Percentiles rank a stretch among this genome's conserved stretches.
Conservation (phyloP, 306 rosid species). For the Cajanus cajan region DNA sequence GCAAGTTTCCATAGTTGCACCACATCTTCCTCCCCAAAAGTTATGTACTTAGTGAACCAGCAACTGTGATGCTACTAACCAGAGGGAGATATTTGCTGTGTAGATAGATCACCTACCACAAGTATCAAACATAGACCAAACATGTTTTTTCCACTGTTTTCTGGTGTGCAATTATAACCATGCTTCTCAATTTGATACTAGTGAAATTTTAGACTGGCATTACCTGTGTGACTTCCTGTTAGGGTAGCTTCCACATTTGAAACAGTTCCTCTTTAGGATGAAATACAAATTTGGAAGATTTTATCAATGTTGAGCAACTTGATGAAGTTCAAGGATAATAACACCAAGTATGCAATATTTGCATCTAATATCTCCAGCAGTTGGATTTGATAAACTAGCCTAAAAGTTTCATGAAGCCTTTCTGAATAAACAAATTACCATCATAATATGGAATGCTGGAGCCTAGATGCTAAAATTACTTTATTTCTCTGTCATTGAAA, state of each 20-base stretch:
- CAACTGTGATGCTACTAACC: neutral
- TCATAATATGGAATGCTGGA: neutral
- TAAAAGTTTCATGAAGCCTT: neutral
- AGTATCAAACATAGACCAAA: neutral
- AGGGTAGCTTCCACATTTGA: neutral
- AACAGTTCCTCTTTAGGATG: neutral
- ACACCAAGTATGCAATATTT: neutral
- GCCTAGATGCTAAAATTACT: conserved; percentile 7
- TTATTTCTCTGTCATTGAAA: neutral
- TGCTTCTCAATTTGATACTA: neutral
- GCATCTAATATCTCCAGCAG: neutral
- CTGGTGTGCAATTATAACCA: conserved; percentile 6
- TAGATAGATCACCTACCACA: neutral
- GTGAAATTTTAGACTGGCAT: neutral
- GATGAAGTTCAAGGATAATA: neutral
- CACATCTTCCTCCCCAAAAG: neutral
- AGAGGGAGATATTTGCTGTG: neutral
- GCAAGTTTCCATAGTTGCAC: neutral
- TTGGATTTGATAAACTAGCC: neutral
- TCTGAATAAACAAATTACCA: neutral
- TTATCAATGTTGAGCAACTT: conserved; percentile 18
- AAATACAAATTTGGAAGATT: neutral
- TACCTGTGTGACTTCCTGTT: neutral
- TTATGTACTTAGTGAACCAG: neutral
- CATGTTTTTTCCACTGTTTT: neutral